Percentiles rank a stretch among this genome's conserved stretches.
phyloP scores from a whole-genome alignment of 2,329 filamentous ascomycete species.

The Pseudogymnoascus sp. region DNA sequence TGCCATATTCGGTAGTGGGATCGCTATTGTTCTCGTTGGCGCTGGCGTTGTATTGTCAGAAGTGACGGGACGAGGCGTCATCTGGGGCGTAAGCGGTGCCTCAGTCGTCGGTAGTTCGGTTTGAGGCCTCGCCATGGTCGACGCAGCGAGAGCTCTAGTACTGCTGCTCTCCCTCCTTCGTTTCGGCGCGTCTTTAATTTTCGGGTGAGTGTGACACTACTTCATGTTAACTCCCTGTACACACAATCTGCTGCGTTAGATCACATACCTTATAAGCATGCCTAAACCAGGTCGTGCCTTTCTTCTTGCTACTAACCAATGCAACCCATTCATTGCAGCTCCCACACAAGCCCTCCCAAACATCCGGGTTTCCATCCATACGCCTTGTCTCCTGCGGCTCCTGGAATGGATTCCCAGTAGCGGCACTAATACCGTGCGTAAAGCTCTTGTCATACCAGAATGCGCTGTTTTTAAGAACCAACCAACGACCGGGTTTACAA shows the following conservation, averaged over 20 bases:
- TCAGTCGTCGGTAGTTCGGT: conserved; percentile 32
- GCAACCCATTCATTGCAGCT: conserved; percentile 76
- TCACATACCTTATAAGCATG: conserved; percentile 72
- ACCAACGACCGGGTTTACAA: conserved; percentile 78
- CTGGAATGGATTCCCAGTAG: conserved; percentile 70
- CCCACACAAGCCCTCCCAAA: conserved; percentile 72
- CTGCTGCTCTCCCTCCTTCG: conserved; percentile 55
- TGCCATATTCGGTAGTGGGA: not conserved
- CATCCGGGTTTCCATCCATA: conserved; percentile 72
- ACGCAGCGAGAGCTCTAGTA: conserved; percentile 25
- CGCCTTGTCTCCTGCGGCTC: conserved; percentile 66
- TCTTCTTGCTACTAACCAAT: conserved; percentile 78
- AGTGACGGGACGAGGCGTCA: conserved; percentile 30
- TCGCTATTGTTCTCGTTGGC: not conserved
- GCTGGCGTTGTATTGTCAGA: conserved; percentile 32
- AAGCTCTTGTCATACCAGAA: conserved; percentile 94
- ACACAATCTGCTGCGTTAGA: not conserved
- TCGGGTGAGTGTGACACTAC: conserved; percentile 63
- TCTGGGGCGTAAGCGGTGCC: conserved; percentile 37
- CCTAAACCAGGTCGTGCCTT: conserved; percentile 85
- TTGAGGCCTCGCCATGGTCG: conserved; percentile 37
- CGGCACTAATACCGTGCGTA: conserved; percentile 76
- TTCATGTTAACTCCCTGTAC: conserved; percentile 13
- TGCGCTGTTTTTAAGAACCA: conserved; percentile 81
- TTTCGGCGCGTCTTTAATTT: conserved; percentile 63